phyloP scores from a whole-genome alignment of 108 stramenopile genomes.

The Stephanodiscus triporus region DNA sequence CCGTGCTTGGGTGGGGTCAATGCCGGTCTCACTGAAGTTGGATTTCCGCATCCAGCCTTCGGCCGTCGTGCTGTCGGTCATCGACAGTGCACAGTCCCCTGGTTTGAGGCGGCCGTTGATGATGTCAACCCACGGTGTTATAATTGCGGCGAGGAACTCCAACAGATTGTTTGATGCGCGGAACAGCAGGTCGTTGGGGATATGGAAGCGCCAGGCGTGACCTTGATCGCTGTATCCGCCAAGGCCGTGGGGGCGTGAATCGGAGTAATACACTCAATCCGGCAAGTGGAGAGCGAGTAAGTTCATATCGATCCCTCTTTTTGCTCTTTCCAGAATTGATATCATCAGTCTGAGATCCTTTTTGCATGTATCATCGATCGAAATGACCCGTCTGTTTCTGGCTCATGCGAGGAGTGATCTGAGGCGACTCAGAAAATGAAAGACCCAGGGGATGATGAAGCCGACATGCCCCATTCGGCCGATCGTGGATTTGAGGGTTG shows the following conservation, averaged over 20 bases:
- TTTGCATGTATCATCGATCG: not conserved
- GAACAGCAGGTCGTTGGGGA: constrained; percentile 7
- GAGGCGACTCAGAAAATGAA: not conserved
- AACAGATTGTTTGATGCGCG: constrained; percentile 30
- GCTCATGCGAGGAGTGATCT: not conserved
- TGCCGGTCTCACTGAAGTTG: no score
- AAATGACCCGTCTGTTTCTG: not conserved
- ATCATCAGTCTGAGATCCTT: not conserved
- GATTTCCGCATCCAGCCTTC: no score
- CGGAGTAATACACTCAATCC: no score
- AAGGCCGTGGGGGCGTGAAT: no score
- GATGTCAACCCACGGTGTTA: no score
- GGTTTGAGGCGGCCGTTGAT: no score
- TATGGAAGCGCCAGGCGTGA: not conserved
- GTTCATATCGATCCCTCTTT: not conserved
- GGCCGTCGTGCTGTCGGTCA: no score
- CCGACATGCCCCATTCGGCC: not conserved
- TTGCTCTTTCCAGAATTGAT: not conserved
- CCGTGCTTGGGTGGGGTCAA: no score
- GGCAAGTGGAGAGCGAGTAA: no score
- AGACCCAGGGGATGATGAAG: not conserved
- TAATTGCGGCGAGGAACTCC: no score
- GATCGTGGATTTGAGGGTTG: not conserved
- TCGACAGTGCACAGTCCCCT: no score
- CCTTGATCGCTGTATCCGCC: no score